Evolutionary conservation across 306 rosid genomes (phyloP), one percentile per base, ranked within the genome.

Genomic region (Quercus robur): DNA sequence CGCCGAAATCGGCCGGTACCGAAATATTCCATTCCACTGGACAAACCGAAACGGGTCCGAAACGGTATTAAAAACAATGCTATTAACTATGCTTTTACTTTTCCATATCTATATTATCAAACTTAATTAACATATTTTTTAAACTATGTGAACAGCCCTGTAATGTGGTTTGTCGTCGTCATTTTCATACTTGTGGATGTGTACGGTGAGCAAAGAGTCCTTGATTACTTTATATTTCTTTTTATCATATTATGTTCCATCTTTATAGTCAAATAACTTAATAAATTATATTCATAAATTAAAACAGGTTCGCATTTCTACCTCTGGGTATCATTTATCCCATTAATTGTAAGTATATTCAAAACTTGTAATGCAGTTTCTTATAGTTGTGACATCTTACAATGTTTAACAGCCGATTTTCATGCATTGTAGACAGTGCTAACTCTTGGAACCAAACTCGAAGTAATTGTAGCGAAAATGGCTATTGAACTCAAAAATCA

Each of bases 321-420:
- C 70, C 78, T 90, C 12, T 90, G 91, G 91, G 77, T 87, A 21
- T 87, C 93, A 77, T 87, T 90, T 74, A 59, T 87, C 79, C 93
- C 93, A 3, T 77, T 84, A 64, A 20, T 78, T 30, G 93, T 90
- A 85, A 41, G 46, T 71, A 90, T 71, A 38, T 75, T 76, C 78
- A 30, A 75, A 17, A 0, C 23, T 9, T n/a, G 28, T 56, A 7
- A 12, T 20, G 77, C 4, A 3, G 70, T 46, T 76, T 57, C 63
- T 57, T 0, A 57, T 9, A 5, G 26, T 10, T 57, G 11, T 57
- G 13, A 21, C 30, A 23, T 4, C 23, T 59, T 59, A 59, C 30
- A 23, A 12, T 28, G 46, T 41, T 41, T 41, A 41, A 41, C 46
- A 41, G 46, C 19, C 13, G 5, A 17, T 30, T 30, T 30, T 58